A percentile compares a stretch with the other conserved stretches of the same genome.
Evolutionary conservation across 139 green algal species (phyloP).

Genomic region (Chlamydomonas schloesseri): DNA sequence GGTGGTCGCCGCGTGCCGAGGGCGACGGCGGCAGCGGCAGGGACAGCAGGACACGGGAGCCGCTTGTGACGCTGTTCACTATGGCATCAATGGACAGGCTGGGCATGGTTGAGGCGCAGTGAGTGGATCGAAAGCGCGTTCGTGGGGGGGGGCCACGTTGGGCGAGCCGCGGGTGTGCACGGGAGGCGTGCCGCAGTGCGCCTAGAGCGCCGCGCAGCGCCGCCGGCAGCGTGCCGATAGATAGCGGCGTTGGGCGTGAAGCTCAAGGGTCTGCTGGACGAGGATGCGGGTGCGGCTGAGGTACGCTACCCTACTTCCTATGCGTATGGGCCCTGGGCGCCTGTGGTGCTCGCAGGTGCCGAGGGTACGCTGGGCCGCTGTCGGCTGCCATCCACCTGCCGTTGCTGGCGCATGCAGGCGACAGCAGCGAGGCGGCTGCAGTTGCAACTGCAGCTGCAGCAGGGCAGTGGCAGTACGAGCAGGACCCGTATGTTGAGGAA

Average conservation of each 20-base stretch:
- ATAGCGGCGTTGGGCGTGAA: not conserved
- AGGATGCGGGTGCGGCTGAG: too few species aligned
- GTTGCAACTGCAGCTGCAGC: too few species aligned
- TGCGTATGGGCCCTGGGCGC: too few species aligned
- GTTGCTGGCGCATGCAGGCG: not conserved
- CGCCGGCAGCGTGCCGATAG: too few species aligned
- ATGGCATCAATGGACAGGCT: conserved; percentile 30
- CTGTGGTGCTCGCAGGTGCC: conserved; percentile 18
- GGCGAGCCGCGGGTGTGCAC: not conserved
- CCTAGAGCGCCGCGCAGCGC: too few species aligned
- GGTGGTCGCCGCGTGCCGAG: not conserved
- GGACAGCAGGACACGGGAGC: not conserved
- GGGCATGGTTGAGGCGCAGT: conserved; percentile 27
- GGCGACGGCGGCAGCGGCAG: too few species aligned
- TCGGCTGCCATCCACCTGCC: conserved; percentile 10
- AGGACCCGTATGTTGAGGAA: too few species aligned
- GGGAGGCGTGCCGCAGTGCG: not conserved
- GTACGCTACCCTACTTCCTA: too few species aligned
- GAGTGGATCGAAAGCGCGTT: too few species aligned
- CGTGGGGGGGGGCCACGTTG: too few species aligned
- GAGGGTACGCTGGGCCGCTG: not conserved
- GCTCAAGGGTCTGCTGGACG: too few species aligned
- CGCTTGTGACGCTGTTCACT: conserved; percentile 16
- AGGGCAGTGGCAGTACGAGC: not conserved
- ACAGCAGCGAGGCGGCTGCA: not conserved